phyloP scores from a whole-genome alignment of 2,329 filamentous ascomycete species.

The Thielaviopsis euricoi region DNA sequence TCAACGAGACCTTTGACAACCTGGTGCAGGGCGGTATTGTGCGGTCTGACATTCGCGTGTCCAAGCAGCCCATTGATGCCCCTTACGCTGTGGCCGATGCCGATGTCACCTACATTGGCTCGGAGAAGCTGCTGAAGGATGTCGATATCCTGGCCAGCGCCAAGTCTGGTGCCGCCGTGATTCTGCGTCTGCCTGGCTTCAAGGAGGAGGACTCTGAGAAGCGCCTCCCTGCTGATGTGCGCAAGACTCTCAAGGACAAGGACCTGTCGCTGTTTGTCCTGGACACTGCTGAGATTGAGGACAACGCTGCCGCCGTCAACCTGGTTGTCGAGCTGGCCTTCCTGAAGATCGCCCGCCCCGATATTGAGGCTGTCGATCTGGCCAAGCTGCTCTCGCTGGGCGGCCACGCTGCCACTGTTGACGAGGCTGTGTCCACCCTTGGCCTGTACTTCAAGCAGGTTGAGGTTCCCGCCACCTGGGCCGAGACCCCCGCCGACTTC shows the following conservation, averaged over 20 bases:
- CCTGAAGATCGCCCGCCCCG: constrained; percentile 56
- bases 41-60: constrained; percentile 71
- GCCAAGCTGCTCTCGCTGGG: constrained; percentile 42
- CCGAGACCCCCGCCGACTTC: constrained; percentile 35
- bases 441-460: constrained; percentile 52
- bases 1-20: constrained; percentile 48
- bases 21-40: constrained; percentile 60
- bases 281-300: constrained; percentile 51
- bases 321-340: constrained; percentile 69
- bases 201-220: constrained; percentile 87
- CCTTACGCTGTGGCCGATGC: constrained; percentile 68
- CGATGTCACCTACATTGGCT: constrained; percentile 62
- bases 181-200: constrained; percentile 60
- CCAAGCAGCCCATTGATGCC: constrained; percentile 67
- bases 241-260: constrained; percentile 55
- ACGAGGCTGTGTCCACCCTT: constrained; percentile 6
- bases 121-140: constrained; percentile 63
- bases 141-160: constrained; percentile 57
- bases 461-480: constrained; percentile 68
- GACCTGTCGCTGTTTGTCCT: constrained; percentile 57
- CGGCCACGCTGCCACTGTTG: constrained; percentile 7
- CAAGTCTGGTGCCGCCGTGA: constrained; percentile 53
- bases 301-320: constrained; percentile 42
- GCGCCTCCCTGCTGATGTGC: constrained; percentile 54
- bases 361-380: constrained; percentile 42